A percentile compares a stretch with the other conserved stretches of the same genome.
Conservation (phyloP, 2,329 filamentous ascomycete species). For the Aureobasidium sp. region DNA sequence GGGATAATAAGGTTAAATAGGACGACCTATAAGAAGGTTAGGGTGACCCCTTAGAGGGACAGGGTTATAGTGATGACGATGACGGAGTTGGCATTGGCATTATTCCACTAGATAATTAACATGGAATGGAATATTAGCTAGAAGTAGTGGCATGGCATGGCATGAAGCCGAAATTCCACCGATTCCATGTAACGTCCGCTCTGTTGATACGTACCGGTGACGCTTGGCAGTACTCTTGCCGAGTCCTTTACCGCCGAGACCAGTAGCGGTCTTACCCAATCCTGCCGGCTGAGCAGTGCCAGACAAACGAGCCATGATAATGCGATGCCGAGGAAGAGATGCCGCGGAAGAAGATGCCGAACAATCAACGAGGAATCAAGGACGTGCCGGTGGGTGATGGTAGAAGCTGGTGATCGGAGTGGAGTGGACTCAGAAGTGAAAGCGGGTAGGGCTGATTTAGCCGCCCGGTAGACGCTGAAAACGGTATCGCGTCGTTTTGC, state of each 20-base stretch:
- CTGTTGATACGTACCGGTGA: neutral
- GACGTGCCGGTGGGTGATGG: neutral
- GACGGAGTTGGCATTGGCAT: too few relatives aligned
- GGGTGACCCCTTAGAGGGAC: too few relatives aligned
- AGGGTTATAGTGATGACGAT: too few relatives aligned
- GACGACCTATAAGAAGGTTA: too few relatives aligned
- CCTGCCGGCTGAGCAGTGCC: neutral
- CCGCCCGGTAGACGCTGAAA: neutral
- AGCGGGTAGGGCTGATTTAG: constrained; percentile 3
- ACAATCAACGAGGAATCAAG: neutral
- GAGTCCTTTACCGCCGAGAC: constrained; percentile 1
- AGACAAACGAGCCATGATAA: neutral
- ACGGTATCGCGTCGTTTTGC: neutral
- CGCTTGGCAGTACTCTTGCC: neutral
- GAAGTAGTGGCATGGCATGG: too few relatives aligned
- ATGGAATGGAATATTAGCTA: too few relatives aligned
- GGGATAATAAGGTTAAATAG: too few relatives aligned
- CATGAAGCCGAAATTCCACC: too few relatives aligned
- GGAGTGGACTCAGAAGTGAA: neutral
- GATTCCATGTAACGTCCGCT: too few relatives aligned
- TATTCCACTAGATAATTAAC: too few relatives aligned
- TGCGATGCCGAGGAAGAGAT: neutral
- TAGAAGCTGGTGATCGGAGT: neutral
- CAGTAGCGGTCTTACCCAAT: neutral
- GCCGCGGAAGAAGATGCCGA: neutral